A percentile compares a stretch with the other conserved stretches of the same genome.
Conservation (phyloP, 176 grass and related monocot genomes). For the Miscanthus lutarioriparius region DNA sequence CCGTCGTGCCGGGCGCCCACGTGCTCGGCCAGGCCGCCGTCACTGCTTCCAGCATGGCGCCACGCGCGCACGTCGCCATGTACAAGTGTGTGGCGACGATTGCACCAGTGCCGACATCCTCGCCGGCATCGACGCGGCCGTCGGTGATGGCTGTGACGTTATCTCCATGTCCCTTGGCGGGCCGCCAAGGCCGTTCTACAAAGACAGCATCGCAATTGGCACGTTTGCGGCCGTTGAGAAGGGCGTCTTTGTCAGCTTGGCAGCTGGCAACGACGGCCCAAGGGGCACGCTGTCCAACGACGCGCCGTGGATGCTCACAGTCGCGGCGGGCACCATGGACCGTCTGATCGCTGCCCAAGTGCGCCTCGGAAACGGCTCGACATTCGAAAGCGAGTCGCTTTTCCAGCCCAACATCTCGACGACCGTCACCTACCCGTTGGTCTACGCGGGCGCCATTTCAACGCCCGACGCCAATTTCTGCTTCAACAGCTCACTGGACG, state of each 20-base stretch:
- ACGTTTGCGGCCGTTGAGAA: conserved; percentile 50
- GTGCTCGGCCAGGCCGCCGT: conserved; percentile 41
- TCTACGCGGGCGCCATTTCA: conserved; percentile 35
- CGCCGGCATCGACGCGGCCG: conserved; percentile 9
- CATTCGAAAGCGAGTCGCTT: conserved; percentile 46
- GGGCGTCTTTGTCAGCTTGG: conserved; percentile 51
- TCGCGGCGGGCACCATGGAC: conserved; percentile 45
- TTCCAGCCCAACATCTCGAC: conserved; percentile 36
- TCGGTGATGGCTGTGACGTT: conserved; percentile 31
- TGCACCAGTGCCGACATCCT: background rate
- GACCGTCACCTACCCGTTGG: background rate
- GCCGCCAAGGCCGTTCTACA: background rate
- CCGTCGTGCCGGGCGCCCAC: conserved; percentile 36
- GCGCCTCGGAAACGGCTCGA: conserved; percentile 39
- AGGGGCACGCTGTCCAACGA: conserved; percentile 37
- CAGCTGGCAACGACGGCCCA: conserved; percentile 45
- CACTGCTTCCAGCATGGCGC: conserved; percentile 37
- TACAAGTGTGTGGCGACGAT: conserved; percentile 46
- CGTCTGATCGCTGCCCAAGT: conserved; percentile 29
- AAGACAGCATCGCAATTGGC: conserved; percentile 52
- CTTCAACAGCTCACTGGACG: conserved; percentile 23
- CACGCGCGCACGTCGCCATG: conserved; percentile 54
- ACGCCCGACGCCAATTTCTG: background rate
- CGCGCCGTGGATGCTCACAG: conserved; percentile 18
- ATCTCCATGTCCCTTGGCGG: conserved; percentile 38